phyloP scores from a whole-genome alignment of 352 stramenopile species.

The Globisporangium heterothallicum region DNA sequence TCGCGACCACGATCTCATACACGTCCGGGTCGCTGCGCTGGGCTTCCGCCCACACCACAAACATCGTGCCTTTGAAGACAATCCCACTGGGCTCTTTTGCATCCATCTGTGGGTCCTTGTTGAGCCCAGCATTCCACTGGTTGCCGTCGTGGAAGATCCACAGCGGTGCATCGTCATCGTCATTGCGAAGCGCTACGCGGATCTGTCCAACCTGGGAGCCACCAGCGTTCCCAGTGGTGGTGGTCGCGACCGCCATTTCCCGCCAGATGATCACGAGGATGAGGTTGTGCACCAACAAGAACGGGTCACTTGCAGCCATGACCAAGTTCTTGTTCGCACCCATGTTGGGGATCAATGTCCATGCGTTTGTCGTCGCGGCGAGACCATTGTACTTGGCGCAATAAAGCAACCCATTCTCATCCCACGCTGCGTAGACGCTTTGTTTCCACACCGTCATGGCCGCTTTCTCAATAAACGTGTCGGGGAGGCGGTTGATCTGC shows the following conservation, averaged over 20 bases:
- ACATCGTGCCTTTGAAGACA: conserved; percentile 54
- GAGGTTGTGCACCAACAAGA: conserved; percentile 55
- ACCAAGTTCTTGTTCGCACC: conserved; percentile 49
- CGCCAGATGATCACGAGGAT: conserved; percentile 57
- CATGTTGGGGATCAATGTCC: conserved; percentile 64
- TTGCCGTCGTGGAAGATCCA: conserved; percentile 81
- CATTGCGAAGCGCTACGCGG: conserved; percentile 46
- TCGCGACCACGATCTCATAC: conserved; percentile 47
- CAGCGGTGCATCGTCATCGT: conserved; percentile 37
- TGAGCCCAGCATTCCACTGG: conserved; percentile 29
- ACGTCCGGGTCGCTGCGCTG: conserved; percentile 13
- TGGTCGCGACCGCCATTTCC: conserved; percentile 23
- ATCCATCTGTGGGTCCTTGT: conserved; percentile 37
- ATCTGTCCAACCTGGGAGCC: conserved; percentile 36
- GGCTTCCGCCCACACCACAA: conserved; percentile 52
- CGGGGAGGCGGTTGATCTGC: conserved; percentile 38
- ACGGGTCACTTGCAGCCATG: conserved; percentile 35
- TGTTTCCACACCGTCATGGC: conserved; percentile 36
- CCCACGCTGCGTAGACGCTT: conserved; percentile 59
- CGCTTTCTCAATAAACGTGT: conserved; percentile 50
- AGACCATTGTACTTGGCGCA: conserved; percentile 53
- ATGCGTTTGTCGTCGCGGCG: conserved; percentile 18
- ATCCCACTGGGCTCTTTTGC: conserved; percentile 31
- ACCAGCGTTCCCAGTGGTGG: conserved; percentile 2
- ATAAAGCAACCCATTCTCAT: conserved; percentile 55